These are phyloP conservation scores for Phytophthora aleatoria DNA, from an alignment of 352 stramenopile species.

Conservation along the genomic window DNA sequence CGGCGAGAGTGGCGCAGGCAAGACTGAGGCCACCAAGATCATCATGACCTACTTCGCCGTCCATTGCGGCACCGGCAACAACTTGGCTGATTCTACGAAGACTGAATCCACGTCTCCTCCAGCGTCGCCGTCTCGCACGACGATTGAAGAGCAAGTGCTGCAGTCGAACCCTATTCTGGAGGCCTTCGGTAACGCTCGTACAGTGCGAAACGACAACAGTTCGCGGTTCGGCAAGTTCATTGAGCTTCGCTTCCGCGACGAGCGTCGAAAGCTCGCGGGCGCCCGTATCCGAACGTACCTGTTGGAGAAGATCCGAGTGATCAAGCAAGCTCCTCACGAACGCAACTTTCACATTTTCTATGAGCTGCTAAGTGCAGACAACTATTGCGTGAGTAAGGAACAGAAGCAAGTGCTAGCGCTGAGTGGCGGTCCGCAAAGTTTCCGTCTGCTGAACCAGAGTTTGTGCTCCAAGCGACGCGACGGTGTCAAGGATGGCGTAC, in stretches of 20 bases:
- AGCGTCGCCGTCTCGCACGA: conserved; percentile 21
- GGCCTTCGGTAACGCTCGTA: conserved; percentile 89
- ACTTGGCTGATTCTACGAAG: conserved; percentile 8
- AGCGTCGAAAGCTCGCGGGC: conserved; percentile 50
- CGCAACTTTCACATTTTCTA: conserved; percentile 92
- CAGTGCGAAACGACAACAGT: conserved; percentile 89
- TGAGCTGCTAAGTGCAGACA: conserved; percentile 63
- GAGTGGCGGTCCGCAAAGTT: conserved; percentile 37
- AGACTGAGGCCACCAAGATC: conserved; percentile 92
- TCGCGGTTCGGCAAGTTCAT: conserved; percentile 93
- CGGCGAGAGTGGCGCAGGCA: conserved; percentile 84
- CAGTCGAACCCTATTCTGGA: conserved; percentile 92
- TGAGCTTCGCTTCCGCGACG: conserved; percentile 74
- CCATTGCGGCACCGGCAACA: conserved; percentile 52
- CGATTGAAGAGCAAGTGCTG: conserved; percentile 87
- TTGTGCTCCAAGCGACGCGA: conserved; percentile 70
- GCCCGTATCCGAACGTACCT: conserved; percentile 92
- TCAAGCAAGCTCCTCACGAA: conserved; percentile 74
- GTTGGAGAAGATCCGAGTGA: conserved; percentile 94
- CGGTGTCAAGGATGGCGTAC: conserved; percentile 62
- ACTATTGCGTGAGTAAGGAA: conserved; percentile 31
- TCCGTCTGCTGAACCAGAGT: conserved; percentile 76
- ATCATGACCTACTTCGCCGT: conserved; percentile 90
- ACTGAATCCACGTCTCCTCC: conserved; percentile 21
- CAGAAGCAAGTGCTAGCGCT: conserved; percentile 48